Conservation (phyloP, 2,329 filamentous ascomycete genomes). For the Claviceps sp. region DNA sequence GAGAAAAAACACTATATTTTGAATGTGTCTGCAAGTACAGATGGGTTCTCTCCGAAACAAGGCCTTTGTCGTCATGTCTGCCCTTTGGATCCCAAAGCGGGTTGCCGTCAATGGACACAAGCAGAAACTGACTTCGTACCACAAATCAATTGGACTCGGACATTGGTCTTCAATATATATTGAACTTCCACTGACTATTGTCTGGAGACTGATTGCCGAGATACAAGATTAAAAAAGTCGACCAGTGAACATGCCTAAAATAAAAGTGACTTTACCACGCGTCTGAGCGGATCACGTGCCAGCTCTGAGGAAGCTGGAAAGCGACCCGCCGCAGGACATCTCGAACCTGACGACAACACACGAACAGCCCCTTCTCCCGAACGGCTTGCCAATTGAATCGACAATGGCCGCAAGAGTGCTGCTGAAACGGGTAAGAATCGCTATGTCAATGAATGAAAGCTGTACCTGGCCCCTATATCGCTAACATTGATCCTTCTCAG, state of each 20-base stretch:
- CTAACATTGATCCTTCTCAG: slow-evolving; percentile 21
- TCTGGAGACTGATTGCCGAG: too few relatives aligned
- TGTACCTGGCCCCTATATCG: slow-evolving; percentile 13
- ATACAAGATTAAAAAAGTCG: background rate
- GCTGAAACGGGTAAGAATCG: slow-evolving; percentile 36
- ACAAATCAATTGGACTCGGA: too few relatives aligned
- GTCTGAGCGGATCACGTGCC: slow-evolving; percentile 4
- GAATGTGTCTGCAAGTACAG: too few relatives aligned
- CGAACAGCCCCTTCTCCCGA: slow-evolving; percentile 9
- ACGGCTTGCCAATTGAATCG: slow-evolving; percentile 29
- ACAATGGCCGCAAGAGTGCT: slow-evolving; percentile 47
- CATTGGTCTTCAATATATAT: too few relatives aligned
- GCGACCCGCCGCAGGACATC: slow-evolving; percentile 3
- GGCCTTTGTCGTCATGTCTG: too few relatives aligned
- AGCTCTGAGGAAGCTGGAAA: slow-evolving; percentile 4
- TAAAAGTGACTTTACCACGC: background rate
- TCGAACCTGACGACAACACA: slow-evolving; percentile 10
- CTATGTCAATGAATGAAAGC: background rate
- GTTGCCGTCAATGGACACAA: too few relatives aligned
- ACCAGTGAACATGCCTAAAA: background rate
- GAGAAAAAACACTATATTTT: too few relatives aligned
- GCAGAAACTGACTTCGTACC: too few relatives aligned
- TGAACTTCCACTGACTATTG: too few relatives aligned
- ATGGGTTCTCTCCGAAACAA: too few relatives aligned
- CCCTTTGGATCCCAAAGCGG: too few relatives aligned